Evolutionary conservation across 2,329 filamentous ascomycete genomes (phyloP), one percentile per base, ranked within the genome.

Genomic region (Fusarium devonianum): DNA sequence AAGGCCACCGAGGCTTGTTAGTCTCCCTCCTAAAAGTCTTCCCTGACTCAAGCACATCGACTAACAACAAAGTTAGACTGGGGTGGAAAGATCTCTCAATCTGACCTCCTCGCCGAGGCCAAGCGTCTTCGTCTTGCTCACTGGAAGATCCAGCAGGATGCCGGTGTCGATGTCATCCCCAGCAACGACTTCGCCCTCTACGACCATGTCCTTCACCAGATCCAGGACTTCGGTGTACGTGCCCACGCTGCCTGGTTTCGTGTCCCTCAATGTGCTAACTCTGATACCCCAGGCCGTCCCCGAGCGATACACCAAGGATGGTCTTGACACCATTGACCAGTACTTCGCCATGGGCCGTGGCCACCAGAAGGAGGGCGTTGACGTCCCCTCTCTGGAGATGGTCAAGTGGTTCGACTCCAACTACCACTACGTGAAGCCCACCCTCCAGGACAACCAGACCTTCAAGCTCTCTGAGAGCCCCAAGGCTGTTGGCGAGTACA

Each of bases 401-500:
- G 94, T 99, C 70, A 99, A 99, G 85, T 99, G 94, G 94, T 99
- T 99, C 74, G 94, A 99, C 84, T 96, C 92, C 64, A 99, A 99
- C 89, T 99, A 99, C 88, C 94, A 97, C 85, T 99, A 99, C 78
- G 94, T 97, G 80, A 97, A 97, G 87, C 94, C 94, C 62, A 97
- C 94, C 58, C 86, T 99, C 65, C 92, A 97, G 79, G 88, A 97
- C 80, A 89, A 90, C 84, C 94, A 99, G 85, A 87, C 84, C 71
- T 99, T 99, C 87, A 92, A 88, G 79, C 90, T 99, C 58, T 78
- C 82, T 57, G 78, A 84, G 66, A 88, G 87, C 76, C 92, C 94
- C 75, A 99, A 99, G 88, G 92, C 94, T 67, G 90, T 99, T 63
- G 81, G 75, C 67, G 90, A 99, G 77, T 99, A 94, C 86, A 83